Evolutionary conservation across 139 green algal species (phyloP).

Genomic region (Tetraselmis chui): DNA sequence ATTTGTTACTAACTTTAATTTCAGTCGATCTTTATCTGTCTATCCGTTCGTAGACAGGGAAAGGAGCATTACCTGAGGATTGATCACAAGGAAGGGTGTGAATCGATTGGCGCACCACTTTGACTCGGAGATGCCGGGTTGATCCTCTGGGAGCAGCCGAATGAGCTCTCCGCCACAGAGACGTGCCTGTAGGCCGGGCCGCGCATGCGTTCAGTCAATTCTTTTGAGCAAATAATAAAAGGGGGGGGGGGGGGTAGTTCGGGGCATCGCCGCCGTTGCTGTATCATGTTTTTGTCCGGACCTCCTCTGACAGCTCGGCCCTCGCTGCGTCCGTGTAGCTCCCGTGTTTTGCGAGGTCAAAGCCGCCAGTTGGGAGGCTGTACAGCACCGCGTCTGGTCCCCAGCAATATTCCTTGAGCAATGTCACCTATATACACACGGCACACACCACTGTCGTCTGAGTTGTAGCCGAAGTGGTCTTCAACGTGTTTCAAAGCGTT

Average conservation of each 20-base stretch:
- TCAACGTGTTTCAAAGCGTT: too few species aligned
- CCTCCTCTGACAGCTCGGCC: constrained; percentile 70
- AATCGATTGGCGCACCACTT: constrained; percentile 85
- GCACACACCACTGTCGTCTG: constrained; percentile 19
- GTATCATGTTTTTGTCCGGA: constrained; percentile 5
- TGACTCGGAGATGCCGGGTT: constrained; percentile 65
- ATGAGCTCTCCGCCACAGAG: constrained; percentile 62
- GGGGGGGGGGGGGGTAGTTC: not conserved
- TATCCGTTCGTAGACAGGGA: too few species aligned
- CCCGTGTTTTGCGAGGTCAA: constrained; percentile 50
- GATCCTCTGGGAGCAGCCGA: constrained; percentile 41
- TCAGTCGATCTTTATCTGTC: too few species aligned
- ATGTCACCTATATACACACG: constrained; percentile 44
- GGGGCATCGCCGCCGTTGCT: not conserved
- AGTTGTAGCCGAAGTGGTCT: constrained; percentile 37
- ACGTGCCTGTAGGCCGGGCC: constrained; percentile 34
- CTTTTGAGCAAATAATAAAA: not conserved
- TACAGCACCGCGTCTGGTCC: constrained; percentile 60
- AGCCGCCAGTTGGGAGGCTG: constrained; percentile 63
- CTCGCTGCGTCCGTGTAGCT: constrained; percentile 40
- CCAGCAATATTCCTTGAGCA: constrained; percentile 66
- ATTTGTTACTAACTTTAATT: too few species aligned
- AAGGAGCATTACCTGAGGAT: constrained; percentile 27
- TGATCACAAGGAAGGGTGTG: constrained; percentile 65
- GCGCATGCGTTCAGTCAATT: not conserved